A percentile compares a stretch with the other conserved stretches of the same genome.
Evolutionary conservation across 169 alveolate genomes (phyloP).

Genomic region (Plasmodium ovale): DNA sequence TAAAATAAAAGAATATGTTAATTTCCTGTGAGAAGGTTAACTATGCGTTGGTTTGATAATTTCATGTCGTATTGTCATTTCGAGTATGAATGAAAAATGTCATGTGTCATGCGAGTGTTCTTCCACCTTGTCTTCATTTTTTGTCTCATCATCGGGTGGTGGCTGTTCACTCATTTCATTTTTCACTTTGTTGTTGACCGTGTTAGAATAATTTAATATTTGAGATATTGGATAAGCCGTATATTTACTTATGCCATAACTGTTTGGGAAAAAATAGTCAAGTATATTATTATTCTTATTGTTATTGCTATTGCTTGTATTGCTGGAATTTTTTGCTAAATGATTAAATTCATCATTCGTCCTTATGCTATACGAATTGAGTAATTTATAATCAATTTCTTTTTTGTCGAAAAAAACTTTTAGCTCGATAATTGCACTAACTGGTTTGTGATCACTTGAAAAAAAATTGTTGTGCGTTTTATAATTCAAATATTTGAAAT

Average conservation of each 20-base stretch:
- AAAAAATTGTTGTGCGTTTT: conserved; percentile 81
- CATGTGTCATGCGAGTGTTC: too few species aligned
- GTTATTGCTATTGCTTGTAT: conserved; percentile 66
- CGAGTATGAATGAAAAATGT: conserved; percentile 10
- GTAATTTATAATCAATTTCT: conserved; percentile 62
- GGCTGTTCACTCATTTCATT: conserved; percentile 33
- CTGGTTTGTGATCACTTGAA: conserved; percentile 89
- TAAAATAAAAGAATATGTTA: too few species aligned
- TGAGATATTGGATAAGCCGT: conserved; percentile 59
- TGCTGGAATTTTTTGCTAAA: conserved; percentile 38
- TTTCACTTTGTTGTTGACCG: conserved; percentile 10
- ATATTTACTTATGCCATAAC: conserved; percentile 53
- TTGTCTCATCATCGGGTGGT: conserved; percentile 25
- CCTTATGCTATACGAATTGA: conserved; percentile 37
- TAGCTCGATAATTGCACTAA: conserved; percentile 83
- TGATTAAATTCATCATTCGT: conserved; percentile 23
- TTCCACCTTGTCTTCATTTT: conserved; percentile 15
- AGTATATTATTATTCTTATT: conserved; percentile 58
- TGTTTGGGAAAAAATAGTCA: conserved; percentile 64
- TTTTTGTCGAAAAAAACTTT: conserved; percentile 74
- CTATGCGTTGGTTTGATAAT: too few species aligned
- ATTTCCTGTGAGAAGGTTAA: too few species aligned
- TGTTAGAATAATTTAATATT: conserved; percentile 59
- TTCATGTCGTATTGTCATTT: conserved; percentile 11
- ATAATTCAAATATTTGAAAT: conserved; percentile 77